Conservation (phyloP, 1,139 yeast genomes). For the Pichia sp. region DNA sequence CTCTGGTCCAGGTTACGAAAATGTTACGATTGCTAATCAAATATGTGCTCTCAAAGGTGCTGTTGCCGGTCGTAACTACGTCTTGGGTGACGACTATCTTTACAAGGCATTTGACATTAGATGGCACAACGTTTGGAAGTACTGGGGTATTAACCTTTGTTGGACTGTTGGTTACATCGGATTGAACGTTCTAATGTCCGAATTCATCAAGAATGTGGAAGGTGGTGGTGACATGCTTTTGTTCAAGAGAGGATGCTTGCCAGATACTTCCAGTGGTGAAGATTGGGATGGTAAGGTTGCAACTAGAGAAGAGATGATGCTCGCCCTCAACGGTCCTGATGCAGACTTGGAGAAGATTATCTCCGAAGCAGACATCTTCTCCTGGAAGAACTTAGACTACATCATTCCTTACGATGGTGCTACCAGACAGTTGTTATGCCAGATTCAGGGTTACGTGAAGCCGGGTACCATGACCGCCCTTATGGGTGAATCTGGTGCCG, state of each 20-base stretch:
- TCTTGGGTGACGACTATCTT: constrained; percentile 38
- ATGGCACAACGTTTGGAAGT: constrained; percentile 42
- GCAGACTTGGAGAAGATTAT: constrained; percentile 18
- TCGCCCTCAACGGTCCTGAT: constrained; percentile 10
- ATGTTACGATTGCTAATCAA: constrained; percentile 31
- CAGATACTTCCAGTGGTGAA: constrained; percentile 9
- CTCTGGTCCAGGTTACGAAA: constrained; percentile 41
- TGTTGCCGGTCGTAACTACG: constrained; percentile 37
- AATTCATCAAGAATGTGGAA: constrained; percentile 25
- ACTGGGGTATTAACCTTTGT: constrained; percentile 40
- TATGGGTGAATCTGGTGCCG: constrained; percentile 71
- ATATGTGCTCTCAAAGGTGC: constrained; percentile 45
- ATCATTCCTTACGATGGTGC: constrained; percentile 36
- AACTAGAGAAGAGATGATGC: constrained; percentile 11
- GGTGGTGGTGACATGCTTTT: constrained; percentile 12
- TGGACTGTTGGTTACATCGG: constrained; percentile 36
- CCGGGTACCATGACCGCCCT: constrained; percentile 54
- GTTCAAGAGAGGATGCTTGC: constrained; percentile 11
- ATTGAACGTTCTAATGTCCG: constrained; percentile 30
- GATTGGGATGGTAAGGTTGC: constrained; percentile 14
- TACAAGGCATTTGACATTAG: constrained; percentile 30
- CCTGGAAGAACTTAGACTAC: constrained; percentile 35
- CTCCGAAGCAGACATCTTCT: constrained; percentile 28
- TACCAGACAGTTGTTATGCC: constrained; percentile 28
- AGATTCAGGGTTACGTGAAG: constrained; percentile 44